Evolutionary conservation across 73 alveolate genomes (phyloP), one percentile per base, ranked within the genome.

Genomic region (Paramecium tetraurelia): DNA sequence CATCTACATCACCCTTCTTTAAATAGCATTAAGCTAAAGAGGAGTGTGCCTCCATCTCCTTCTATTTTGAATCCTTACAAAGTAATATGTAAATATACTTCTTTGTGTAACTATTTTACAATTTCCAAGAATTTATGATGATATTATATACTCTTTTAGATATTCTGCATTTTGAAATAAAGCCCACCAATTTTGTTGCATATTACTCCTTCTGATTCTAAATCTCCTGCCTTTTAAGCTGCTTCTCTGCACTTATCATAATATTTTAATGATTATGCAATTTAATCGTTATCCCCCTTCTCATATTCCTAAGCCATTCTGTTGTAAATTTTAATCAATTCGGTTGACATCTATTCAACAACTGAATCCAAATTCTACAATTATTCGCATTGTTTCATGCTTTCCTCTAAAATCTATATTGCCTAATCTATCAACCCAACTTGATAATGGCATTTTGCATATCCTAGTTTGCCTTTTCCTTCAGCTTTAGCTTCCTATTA

Each of bases 211-310:
- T 89, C 94, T 46, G 68, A 63, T 48, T 89, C 94, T 31, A 59
- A 58, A 70, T 83, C 84, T 24, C 87, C 94, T 21, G 85, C 89
- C 31, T 89, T 89, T 89, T 89, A 38, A 33, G 94, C 94, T n/a
- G 87, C 94, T 24, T 89, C 94, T 31, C 86, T 41, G 50, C 94
- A 89, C 29, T 89, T 89, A 35, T 89, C 94, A 71, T 89, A 89
- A 83, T 69, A 89, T 27, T 18, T 46, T 44, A 89, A 71, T 11
- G 94, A 83, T 27, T 89, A 58, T 12, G 43, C 58, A 71, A 89
- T 89, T 31, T 71, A 44, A 58, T 89, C 90, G 29, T 53, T 53
- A 7, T 89, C 94, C 0, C 94, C 94, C 24, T 70, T 87, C 48
- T 89, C 94, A 48, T 70, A 89, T n/a, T 40, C 89, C n/a, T 44